phyloP scores from a whole-genome alignment of 805 yeast genomes.

The Candida caryicola region DNA sequence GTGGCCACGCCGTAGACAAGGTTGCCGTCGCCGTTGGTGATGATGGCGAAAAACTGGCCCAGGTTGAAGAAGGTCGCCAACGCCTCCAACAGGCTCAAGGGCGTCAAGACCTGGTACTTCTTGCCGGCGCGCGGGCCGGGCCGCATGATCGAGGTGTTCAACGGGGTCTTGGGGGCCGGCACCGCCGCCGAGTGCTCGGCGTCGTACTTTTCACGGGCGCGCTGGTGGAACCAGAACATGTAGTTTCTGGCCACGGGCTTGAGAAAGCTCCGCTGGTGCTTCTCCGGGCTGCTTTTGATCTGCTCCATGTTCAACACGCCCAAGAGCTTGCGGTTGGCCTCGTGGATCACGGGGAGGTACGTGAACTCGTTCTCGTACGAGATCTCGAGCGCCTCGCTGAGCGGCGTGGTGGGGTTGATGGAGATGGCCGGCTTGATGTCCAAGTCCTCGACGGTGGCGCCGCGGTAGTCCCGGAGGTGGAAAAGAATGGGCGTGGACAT shows the following conservation, averaged over 20 bases:
- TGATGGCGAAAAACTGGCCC: constrained; percentile 54
- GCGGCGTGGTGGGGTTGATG: constrained; percentile 46
- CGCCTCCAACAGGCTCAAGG: constrained; percentile 52
- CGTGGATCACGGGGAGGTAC: constrained; percentile 52
- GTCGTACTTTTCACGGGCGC: constrained; percentile 32
- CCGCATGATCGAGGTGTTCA: constrained; percentile 32
- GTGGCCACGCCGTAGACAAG: constrained; percentile 61
- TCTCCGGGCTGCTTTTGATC: constrained; percentile 30
- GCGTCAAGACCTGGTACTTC: constrained; percentile 46
- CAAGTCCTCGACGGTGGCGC: constrained; percentile 58
- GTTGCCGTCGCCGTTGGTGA: constrained; percentile 50
- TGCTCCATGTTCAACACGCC: constrained; percentile 49
- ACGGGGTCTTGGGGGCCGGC: constrained; percentile 13
- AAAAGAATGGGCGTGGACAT: constrained; percentile 14
- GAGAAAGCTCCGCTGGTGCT: constrained; percentile 19
- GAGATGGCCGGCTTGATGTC: constrained; percentile 58
- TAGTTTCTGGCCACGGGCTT: constrained; percentile 30
- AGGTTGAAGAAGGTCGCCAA: constrained; percentile 48
- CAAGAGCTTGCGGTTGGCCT: constrained; percentile 42
- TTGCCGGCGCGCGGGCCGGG: constrained; percentile 30
- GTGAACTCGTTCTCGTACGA: constrained; percentile 56
- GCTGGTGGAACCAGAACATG: constrained; percentile 45
- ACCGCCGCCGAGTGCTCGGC: constrained; percentile 13
- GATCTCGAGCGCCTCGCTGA: constrained; percentile 50
- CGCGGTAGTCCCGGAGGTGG: constrained; percentile 39